Evolutionary conservation across 345 rosid genomes (phyloP).

Genomic region (Arabidopsis thaliana): TAIR10.1 NC_003076.8:890001-890500

Average conservation of each 20-base stretch:
- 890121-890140: conserved; percentile 92
- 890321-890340: conserved; percentile 13
- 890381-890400: not conserved
- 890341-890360: not conserved
- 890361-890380: conserved; percentile 9
- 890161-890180: conserved; percentile 83
- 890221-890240: conserved; percentile 77
- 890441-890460: not conserved
- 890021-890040: not conserved
- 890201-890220: conserved; percentile 71
- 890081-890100: conserved; percentile 40
- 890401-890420: conserved; percentile 12
- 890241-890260: conserved; percentile 80
- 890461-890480: not conserved
- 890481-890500: not conserved
- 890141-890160: conserved; percentile 89
- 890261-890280: conserved; percentile 91
- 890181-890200: conserved; percentile 70
- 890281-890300: conserved; percentile 84
- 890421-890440: conserved; percentile 3
- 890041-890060: not conserved
- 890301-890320: conserved; percentile 72
- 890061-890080: conserved; percentile 16
- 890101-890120: conserved; percentile 96
- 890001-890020: not conserved